These are phyloP conservation scores for Triticum turgidum DNA, from an alignment of 176 grass and related monocot species.

Conservation along the genomic window DNA sequence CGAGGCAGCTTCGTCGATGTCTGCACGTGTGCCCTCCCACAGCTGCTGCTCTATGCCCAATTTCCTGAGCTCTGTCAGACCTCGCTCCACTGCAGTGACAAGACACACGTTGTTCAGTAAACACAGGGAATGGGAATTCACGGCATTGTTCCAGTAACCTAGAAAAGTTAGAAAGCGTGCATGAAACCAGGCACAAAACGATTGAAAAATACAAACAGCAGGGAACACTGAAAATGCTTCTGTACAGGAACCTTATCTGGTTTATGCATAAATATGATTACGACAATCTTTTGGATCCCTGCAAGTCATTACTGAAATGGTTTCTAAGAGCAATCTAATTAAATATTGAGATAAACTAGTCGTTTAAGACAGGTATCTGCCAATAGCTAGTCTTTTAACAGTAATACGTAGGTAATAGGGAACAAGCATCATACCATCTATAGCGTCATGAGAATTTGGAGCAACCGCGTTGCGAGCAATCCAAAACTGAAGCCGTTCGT, in stretches of 20 bases:
- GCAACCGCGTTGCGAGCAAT: constrained; percentile 61
- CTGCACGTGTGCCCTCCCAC: constrained; percentile 83
- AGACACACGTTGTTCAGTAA: constrained; percentile 18
- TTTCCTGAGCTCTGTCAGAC: constrained; percentile 87
- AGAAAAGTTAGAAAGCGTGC: not conserved
- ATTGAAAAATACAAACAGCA: not conserved
- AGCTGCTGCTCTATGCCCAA: constrained; percentile 78
- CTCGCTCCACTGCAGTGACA: constrained; percentile 85
- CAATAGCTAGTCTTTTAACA: not conserved
- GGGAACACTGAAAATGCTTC: not conserved
- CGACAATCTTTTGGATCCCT: not conserved
- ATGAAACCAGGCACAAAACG: not conserved
- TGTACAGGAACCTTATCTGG: not conserved
- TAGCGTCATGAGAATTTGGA: constrained; percentile 91
- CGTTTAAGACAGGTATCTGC: not conserved
- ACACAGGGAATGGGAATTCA: not conserved
- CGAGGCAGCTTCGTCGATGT: constrained; percentile 64
- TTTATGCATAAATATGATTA: not conserved
- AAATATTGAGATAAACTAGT: not conserved
- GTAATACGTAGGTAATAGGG: not conserved
- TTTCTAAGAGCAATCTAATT: not conserved
- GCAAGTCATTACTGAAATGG: not conserved
- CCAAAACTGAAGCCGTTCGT: constrained; percentile 96
- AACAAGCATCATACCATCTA: constrained; percentile 72
- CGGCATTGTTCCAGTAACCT: not conserved